Evolutionary conservation across 805 yeast species (phyloP).

Genomic region (Yamadazyma sp.): DNA sequence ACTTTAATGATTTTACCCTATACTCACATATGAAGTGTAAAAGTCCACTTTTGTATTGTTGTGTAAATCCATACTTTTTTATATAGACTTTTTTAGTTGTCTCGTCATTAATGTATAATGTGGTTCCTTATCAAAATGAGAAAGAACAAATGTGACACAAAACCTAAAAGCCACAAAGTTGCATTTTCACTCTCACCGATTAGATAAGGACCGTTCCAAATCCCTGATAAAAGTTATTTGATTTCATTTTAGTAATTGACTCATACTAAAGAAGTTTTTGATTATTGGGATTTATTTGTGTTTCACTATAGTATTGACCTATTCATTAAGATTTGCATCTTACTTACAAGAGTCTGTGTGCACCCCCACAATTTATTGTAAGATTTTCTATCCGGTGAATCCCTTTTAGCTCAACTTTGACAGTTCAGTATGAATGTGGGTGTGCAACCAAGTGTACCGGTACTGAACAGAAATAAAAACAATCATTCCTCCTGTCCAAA

Average conservation of each 20-base stretch:
- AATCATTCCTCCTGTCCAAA: not conserved
- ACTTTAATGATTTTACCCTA: too few relatives aligned
- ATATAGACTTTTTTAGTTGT: slow-evolving; percentile 1
- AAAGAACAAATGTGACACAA: slow-evolving; percentile 3
- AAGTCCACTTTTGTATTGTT: too few relatives aligned
- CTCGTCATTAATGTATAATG: slow-evolving; percentile 5
- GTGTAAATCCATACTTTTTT: too few relatives aligned
- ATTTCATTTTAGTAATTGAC: not conserved
- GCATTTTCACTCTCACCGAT: slow-evolving; percentile 3
- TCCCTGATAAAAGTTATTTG: slow-evolving; percentile 1
- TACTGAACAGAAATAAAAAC: slow-evolving; percentile 2
- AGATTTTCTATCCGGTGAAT: too few relatives aligned
- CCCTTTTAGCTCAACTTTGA: too few relatives aligned
- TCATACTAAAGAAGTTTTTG: not conserved
- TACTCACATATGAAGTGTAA: too few relatives aligned
- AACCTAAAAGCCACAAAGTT: slow-evolving; percentile 6
- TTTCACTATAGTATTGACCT: too few relatives aligned
- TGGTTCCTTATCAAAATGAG: not conserved
- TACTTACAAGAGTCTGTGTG: too few relatives aligned
- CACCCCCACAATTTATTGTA: too few relatives aligned
- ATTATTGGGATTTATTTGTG: too few relatives aligned
- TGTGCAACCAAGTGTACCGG: slow-evolving; percentile 8
- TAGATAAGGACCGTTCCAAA: slow-evolving; percentile 11
- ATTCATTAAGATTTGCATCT: too few relatives aligned
- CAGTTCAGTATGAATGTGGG: slow-evolving; percentile 11